phyloP scores from a whole-genome alignment of 78 protist species.

The Creolimax fragrantissima region DNA sequence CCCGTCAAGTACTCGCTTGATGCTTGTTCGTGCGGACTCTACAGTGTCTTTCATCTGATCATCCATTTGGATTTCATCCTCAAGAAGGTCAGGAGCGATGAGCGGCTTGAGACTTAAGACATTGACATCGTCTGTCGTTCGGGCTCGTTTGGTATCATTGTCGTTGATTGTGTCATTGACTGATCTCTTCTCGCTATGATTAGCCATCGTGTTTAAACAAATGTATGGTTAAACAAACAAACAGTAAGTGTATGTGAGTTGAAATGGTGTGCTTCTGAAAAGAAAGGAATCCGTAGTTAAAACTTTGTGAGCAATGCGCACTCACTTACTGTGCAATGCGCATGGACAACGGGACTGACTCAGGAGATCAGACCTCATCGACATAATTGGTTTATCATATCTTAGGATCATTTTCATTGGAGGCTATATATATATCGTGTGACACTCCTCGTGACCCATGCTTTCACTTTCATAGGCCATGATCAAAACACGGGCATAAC shows the following conservation, averaged over 20 bases:
- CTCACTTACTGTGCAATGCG: too few species aligned
- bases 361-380: too few species aligned
- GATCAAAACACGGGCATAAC: too few species aligned
- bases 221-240: background rate
- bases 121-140: background rate
- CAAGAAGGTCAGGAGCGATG: background rate
- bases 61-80: background rate
- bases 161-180: background rate
- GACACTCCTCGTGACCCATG: too few species aligned
- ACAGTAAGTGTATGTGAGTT: background rate
- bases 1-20: slow-evolving; percentile 1
- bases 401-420: too few species aligned
- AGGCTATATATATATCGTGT: too few species aligned
- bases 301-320: too few species aligned
- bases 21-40: background rate
- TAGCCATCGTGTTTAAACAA: background rate
- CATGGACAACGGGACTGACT: too few species aligned
- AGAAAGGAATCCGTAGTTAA: too few species aligned
- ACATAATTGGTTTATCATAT: too few species aligned
- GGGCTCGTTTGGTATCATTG: background rate
- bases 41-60: slow-evolving; percentile 4
- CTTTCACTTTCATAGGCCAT: too few species aligned
- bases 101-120: background rate
- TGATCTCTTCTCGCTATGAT: background rate
- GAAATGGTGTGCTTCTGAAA: background rate